Percentiles rank a stretch among this genome's conserved stretches.
These are phyloP conservation scores for Agarophyton chilense DNA, from an alignment of 23 red algal genomes.

Conservation along the genomic window DNA sequence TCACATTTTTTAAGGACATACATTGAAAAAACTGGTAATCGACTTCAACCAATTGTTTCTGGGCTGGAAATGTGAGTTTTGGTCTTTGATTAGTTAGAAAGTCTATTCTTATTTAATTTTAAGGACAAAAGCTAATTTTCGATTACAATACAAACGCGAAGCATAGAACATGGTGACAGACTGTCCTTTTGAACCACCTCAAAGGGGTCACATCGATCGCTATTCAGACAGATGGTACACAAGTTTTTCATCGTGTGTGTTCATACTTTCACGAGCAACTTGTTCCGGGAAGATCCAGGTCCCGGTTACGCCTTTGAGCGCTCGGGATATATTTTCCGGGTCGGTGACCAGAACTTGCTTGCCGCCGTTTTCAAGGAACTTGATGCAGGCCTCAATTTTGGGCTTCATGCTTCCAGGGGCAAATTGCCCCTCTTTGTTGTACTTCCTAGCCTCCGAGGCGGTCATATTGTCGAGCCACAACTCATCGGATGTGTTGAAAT, in stretches of 20 bases:
- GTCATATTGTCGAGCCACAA: slow-evolving; percentile 29
- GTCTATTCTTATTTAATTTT: too few species aligned
- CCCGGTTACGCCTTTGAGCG: slow-evolving; percentile 14
- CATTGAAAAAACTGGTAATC: too few species aligned
- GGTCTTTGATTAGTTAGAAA: too few species aligned
- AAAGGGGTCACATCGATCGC: too few species aligned
- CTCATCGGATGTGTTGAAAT: slow-evolving; percentile 1
- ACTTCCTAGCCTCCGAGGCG: not conserved
- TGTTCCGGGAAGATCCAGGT: slow-evolving; percentile 14
- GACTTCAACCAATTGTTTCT: too few species aligned
- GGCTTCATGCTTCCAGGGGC: slow-evolving; percentile 43
- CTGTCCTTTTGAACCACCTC: too few species aligned
- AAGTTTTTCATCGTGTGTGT: not conserved
- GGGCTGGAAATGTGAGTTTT: too few species aligned
- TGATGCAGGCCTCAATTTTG: slow-evolving; percentile 39
- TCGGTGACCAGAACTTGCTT: slow-evolving; percentile 21
- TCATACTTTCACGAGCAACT: not conserved
- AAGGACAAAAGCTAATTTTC: too few species aligned
- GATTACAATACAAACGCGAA: too few species aligned
- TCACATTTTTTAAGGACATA: too few species aligned
- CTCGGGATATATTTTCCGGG: not conserved
- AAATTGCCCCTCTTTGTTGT: slow-evolving; percentile 12
- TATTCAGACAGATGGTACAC: too few species aligned
- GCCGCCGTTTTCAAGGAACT: slow-evolving; percentile 17
- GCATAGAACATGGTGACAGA: too few species aligned